A percentile compares a stretch with the other conserved stretches of the same genome.
Evolutionary conservation across 805 yeast genomes (phyloP).

Genomic region (Metschnikowia orientalis): DNA sequence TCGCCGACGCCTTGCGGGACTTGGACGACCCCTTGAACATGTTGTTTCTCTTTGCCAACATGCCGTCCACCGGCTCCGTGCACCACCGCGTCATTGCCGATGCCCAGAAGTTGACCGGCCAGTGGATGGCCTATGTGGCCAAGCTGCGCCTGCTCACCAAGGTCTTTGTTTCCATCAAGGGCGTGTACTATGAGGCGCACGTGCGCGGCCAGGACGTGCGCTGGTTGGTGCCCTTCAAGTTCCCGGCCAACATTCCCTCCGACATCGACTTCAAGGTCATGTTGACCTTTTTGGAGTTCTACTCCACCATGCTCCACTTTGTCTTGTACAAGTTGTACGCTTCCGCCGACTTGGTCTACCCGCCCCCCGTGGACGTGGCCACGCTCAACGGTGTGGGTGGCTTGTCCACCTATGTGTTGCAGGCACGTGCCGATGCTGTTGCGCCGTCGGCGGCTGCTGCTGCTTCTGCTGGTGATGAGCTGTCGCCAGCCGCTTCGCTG

Average conservation of each 20-base stretch:
- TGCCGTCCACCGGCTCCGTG: slow-evolving; percentile 89
- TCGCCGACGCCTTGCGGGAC: slow-evolving; percentile 87
- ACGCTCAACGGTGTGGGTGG: slow-evolving; percentile 89
- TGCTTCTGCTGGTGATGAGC: too few relatives aligned
- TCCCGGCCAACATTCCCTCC: slow-evolving; percentile 90
- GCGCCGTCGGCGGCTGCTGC: slow-evolving; percentile 13
- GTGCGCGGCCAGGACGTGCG: slow-evolving; percentile 88
- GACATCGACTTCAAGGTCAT: slow-evolving; percentile 95
- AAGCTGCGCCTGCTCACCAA: slow-evolving; percentile 76
- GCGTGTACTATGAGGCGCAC: slow-evolving; percentile 90
- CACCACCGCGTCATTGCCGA: slow-evolving; percentile 78
- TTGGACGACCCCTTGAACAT: slow-evolving; percentile 92
- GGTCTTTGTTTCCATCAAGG: slow-evolving; percentile 94
- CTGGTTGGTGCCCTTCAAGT: slow-evolving; percentile 97
- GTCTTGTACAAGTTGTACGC: slow-evolving; percentile 80
- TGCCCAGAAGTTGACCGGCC: slow-evolving; percentile 82
- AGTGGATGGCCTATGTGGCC: slow-evolving; percentile 93
- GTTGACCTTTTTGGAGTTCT: slow-evolving; percentile 94
- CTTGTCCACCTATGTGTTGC: slow-evolving; percentile 74
- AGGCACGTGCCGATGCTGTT: slow-evolving; percentile 32
- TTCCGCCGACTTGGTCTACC: slow-evolving; percentile 82
- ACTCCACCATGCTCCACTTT: slow-evolving; percentile 86
- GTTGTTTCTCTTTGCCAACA: slow-evolving; percentile 87
- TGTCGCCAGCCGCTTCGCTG: slow-evolving; percentile 28
- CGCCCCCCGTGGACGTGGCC: slow-evolving; percentile 74